Base-by-base conservation (phyloP, 2,329 filamentous ascomycete genomes). In the Tolypocladium sp. region DNA sequence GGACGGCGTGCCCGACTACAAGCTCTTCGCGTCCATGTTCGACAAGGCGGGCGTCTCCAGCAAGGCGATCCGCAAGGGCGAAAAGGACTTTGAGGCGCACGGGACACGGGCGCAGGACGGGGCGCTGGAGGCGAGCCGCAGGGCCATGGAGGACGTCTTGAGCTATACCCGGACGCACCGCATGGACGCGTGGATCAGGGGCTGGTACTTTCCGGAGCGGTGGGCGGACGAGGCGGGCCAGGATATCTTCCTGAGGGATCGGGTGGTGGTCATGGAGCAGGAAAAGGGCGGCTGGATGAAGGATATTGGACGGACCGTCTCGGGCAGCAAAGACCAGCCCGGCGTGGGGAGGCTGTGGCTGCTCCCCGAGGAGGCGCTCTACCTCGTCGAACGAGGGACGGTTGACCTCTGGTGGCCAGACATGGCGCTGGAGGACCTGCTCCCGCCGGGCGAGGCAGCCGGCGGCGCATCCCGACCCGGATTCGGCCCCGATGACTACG, bases 41-140 rank as follows among this genome's bases (percentile, higher is more conserved):
- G 71, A 76, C 61, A 82, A 82, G 68, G 75, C 77, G 57, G 75
- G 77, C 54, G 73, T 80, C 51, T 81, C 80, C 10, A 73, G 79
- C 56, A 84, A 85, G 66, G 82, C 92, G 13, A 91, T 96, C 41
- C 92, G 93, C 64, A 91, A 92, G 63, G 94, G 94, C 61, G 92
- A 96, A 72, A 99, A 99, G 74, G 94, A 99, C 76, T 99, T 97
- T 72, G 94, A 97, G 75, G 87, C 90, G 35, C 92, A 97, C 74
- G 90, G 90, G 55, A 97, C 94, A 2, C 83, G 84, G 38, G 85
- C 90, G 38, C 94, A 99, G 74, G 85, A 88, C 64, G 81, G 83
- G 59, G 84, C 88, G 10, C 85, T 99, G 57, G 88, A 91, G 68
- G 84, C 89, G 54, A 96, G 91, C 62, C 86, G 93, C 58, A 81